Evolutionary conservation across 805 yeast genomes (phyloP).

Genomic region (Ogataea kodamae): DNA sequence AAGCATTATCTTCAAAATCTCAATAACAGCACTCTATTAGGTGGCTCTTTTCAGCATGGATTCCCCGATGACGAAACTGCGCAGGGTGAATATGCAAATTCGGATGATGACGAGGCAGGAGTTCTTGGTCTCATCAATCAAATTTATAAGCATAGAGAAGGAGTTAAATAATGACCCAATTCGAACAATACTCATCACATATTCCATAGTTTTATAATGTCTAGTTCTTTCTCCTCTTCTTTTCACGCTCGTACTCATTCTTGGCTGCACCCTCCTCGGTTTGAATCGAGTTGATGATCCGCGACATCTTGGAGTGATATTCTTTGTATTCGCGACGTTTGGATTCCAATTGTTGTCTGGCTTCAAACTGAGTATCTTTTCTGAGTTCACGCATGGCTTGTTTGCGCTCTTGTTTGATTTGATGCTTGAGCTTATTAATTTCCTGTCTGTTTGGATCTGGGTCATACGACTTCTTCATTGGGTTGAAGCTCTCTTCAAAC

Average conservation of each 20-base stretch:
- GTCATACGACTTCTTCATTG: constrained; percentile 90
- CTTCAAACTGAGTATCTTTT: constrained; percentile 80
- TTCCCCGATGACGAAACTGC: constrained; percentile 27
- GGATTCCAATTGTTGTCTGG: constrained; percentile 77
- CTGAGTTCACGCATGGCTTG: constrained; percentile 85
- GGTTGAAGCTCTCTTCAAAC: constrained; percentile 94
- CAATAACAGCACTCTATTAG: constrained; percentile 35
- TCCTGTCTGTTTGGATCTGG: constrained; percentile 79
- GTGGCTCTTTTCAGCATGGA: constrained; percentile 42
- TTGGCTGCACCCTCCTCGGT: constrained; percentile 95
- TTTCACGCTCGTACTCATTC: constrained; percentile 87
- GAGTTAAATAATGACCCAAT: constrained; percentile 10
- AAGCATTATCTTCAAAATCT: constrained; percentile 23
- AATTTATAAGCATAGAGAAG: constrained; percentile 55
- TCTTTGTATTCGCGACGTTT: constrained; percentile 71
- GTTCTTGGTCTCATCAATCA: constrained; percentile 74
- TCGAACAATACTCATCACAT: background rate
- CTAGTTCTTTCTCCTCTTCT: constrained; percentile 40
- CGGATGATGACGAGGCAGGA: constrained; percentile 39
- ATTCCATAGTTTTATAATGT: constrained; percentile 1
- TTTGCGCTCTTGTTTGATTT: constrained; percentile 89
- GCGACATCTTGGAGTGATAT: constrained; percentile 88
- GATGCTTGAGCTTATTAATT: constrained; percentile 73
- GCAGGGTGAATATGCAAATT: constrained; percentile 22
- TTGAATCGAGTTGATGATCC: constrained; percentile 78